Evolutionary conservation across 768 basidiomycete species (phyloP), one percentile per base, ranked within the genome.

Genomic region (Rhodosporidiobolus sp.): DNA sequence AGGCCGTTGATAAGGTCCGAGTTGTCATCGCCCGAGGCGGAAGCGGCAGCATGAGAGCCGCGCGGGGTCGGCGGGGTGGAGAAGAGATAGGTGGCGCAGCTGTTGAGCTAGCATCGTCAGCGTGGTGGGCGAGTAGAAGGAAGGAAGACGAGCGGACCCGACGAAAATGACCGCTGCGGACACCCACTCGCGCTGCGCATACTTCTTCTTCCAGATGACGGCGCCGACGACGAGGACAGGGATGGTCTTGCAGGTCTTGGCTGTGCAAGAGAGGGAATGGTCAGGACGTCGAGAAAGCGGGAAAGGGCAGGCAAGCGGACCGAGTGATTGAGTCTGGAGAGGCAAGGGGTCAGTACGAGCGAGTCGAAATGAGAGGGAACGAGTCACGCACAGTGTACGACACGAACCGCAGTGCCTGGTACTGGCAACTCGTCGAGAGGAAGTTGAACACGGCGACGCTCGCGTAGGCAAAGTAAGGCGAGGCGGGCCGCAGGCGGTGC

Each of bases 201-300:
- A 66, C 30, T 54, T 63, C 69, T 79, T 79, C 54, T 69, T 70
- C 34, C 67, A 79, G 32, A 79, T 65, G 32, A 74, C 28, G 0
- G 65, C 63, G 20, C 74, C 74, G 35, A 79, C 74, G 26, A 79
- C 65, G 52, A 79, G 73, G n/a, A 79, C 78, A 26, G 78, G 78
- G 34, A 77, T 65, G 76, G 77, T 79, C 62, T 79, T 79, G 45
- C 63, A 53, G n/a, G 67, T 70, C 57, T 79, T 79, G 52, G 78
- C 77, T 17, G 55, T 24, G 46, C 28, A 26, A 20, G 14, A 26
- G 34, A 38, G 34, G 10, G 24, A 22, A 4, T 35, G 38, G 19
- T 6, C 4, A 9, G 11, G 38, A 46, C 4, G 28, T 5, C 43
- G 35, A 11, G 43, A 43, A 30, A 4, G 26, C 8, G 58, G 22